Evolutionary conservation across 1,284 basidiomycete genomes (phyloP), one percentile per base, ranked within the genome.

Genomic region (Rhodotorula sp.): DNA sequence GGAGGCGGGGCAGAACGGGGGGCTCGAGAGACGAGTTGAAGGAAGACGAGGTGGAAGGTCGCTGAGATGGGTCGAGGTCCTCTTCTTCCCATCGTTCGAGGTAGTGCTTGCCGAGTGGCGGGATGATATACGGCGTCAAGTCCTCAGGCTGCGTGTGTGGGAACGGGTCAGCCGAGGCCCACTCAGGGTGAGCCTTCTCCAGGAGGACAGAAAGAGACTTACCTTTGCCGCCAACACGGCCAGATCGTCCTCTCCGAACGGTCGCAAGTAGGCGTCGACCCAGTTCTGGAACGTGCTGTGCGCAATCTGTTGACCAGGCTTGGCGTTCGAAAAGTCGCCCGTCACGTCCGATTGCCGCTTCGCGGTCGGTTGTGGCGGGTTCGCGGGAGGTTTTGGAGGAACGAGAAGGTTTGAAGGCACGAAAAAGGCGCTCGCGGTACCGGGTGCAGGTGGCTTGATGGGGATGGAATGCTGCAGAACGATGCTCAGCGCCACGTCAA

Each of bases 21-120:
- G 75, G 76, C 18, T 72, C 64, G n/a, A 74, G 68, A 15, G 70
- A 59, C 87, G 90, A 8, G 86, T 85, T 48, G 84, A 80, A 5
- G 84, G 84, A 49, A 80, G 78, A 68, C 83, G 49, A 56, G 31
- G 83, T 31, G 79, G 73, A 43, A 76, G 18, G 76, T 49, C 49
- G 79, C 75, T 80, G 75, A 54, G 79, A 49, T 81, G 57, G 77
- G 72, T 85, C 84, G 10, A 84, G 84, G 80, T 97, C 95, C 79
- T 93, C 89, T 74, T 95, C 92, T 73, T 93, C 92, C 94, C 95
- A 97, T 2, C 89, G 84, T 65, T 95, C 90, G 38, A 87, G 84
- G 79, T 97, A 98, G 82, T 95, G 93, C 74, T 88, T 85, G 12
- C 95, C 95, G 1, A 95, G 85, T 69, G 89, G 87, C 12, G 95